Evolutionary conservation across 805 yeast genomes (phyloP).

Genomic region (Candida montana): DNA sequence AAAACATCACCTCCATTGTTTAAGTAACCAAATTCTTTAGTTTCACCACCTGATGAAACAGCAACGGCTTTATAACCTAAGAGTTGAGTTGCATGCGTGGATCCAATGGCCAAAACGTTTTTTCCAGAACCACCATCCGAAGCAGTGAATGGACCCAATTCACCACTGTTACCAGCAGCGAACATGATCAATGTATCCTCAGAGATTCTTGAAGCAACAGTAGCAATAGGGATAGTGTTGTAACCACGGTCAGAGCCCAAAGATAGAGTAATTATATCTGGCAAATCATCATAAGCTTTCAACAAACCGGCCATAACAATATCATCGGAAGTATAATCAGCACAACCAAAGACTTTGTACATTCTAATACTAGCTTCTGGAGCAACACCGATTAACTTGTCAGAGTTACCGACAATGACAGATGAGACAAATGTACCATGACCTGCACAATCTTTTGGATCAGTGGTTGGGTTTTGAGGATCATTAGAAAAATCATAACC

Average conservation of each 20-base stretch:
- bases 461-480: constrained; percentile 7
- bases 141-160: constrained; percentile 10
- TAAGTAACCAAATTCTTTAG: constrained; percentile 7
- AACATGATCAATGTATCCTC: constrained; percentile 10
- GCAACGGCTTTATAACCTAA: constrained; percentile 8
- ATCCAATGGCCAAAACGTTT: constrained; percentile 13
- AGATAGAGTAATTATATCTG: constrained; percentile 14
- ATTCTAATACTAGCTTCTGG: constrained; percentile 14
- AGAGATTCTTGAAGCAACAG: constrained; percentile 11
- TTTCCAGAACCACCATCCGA: constrained; percentile 13
- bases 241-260: constrained; percentile 14
- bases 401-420: constrained; percentile 10
- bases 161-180: constrained; percentile 17
- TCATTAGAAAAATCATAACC: constrained; percentile 12
- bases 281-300: constrained; percentile 12
- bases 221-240: constrained; percentile 10
- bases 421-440: constrained; percentile 18
- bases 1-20: constrained; percentile 4
- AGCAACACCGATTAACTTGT: constrained; percentile 12
- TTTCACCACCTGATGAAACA: constrained; percentile 9
- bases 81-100: constrained; percentile 12
- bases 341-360: constrained; percentile 15
- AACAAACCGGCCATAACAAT: constrained; percentile 14
- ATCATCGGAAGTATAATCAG: constrained; percentile 9
- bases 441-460: constrained; percentile 17